Percentiles rank a stretch among this genome's conserved stretches.
Evolutionary conservation across 2,329 filamentous ascomycete species (phyloP).

Genomic region (Colletotrichum musae): DNA sequence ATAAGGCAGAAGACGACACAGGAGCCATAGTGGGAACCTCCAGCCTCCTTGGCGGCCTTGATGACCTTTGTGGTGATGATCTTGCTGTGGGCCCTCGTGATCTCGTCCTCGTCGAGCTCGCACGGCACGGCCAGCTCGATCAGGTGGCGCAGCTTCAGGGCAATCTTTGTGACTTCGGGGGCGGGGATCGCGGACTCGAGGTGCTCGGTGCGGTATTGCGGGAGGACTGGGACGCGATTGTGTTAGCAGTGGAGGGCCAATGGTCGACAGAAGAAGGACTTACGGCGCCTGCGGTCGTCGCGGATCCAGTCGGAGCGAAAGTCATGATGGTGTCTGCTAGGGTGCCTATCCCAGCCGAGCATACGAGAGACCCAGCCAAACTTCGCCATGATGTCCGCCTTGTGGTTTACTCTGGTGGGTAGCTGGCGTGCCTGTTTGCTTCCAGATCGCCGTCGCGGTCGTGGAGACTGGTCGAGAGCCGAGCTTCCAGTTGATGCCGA

Average conservation of each 20-base stretch:
- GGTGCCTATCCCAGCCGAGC: constrained; percentile 54
- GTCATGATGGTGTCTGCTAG: constrained; percentile 47
- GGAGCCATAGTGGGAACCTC: constrained; percentile 78
- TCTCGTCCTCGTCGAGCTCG: constrained; percentile 82
- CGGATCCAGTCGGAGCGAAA: constrained; percentile 53
- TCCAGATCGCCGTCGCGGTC: too few species aligned
- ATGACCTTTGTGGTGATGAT: constrained; percentile 88
- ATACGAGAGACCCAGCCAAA: constrained; percentile 50
- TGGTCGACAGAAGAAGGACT: constrained; percentile 42
- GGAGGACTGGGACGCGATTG: constrained; percentile 69
- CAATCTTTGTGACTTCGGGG: constrained; percentile 88
- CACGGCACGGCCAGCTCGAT: constrained; percentile 92
- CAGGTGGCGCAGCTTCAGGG: constrained; percentile 90
- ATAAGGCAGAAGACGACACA: constrained; percentile 91
- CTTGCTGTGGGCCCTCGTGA: constrained; percentile 86
- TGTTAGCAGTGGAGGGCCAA: constrained; percentile 29
- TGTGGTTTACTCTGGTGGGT: not conserved
- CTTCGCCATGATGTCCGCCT: constrained; percentile 43
- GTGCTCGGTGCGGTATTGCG: constrained; percentile 70
- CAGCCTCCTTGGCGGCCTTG: constrained; percentile 85
- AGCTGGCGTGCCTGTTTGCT: not conserved
- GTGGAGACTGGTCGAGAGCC: too few species aligned
- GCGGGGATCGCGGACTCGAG: constrained; percentile 79
- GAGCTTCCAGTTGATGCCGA: too few species aligned
- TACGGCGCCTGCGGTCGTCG: constrained; percentile 62